Evolutionary conservation across 768 basidiomycete species (phyloP).

Genomic region (Daedalea quercina): DNA sequence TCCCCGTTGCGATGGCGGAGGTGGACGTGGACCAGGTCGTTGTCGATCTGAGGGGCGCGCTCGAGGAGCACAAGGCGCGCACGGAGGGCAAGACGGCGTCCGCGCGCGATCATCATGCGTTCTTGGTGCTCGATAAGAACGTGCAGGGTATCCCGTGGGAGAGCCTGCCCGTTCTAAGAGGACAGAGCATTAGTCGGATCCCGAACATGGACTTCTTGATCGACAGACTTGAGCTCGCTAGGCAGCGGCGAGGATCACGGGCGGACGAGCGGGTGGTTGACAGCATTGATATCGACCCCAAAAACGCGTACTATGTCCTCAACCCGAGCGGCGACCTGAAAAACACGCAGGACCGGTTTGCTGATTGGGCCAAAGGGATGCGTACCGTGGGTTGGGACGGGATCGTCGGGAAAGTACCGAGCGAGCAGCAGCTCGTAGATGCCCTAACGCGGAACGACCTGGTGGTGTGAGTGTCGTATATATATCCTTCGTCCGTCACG

Average conservation of each 20-base stretch:
- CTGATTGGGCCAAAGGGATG: conserved; percentile 73
- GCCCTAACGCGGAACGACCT: conserved; percentile 73
- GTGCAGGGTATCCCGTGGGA: conserved; percentile 94
- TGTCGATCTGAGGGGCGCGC: conserved; percentile 68
- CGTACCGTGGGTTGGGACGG: conserved; percentile 77
- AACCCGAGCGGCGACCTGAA: conserved; percentile 91
- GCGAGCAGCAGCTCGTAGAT: conserved; percentile 75
- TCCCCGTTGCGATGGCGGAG: conserved; percentile 83
- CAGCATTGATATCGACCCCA: conserved; percentile 53
- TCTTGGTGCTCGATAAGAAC: conserved; percentile 86
- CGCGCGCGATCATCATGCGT: conserved; percentile 66
- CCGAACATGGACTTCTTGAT: conserved; percentile 84
- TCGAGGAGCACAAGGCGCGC: conserved; percentile 65
- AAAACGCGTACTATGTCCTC: conserved; percentile 74
- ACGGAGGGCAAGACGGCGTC: conserved; percentile 31
- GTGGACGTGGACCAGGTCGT: conserved; percentile 89
- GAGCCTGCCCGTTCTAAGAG: conserved; percentile 80
- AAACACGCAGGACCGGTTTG: conserved; percentile 78
- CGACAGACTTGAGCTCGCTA: conserved; percentile 68
- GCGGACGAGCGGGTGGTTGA: conserved; percentile 24
- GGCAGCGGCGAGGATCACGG: conserved; percentile 28
- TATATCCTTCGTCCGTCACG: neutral
- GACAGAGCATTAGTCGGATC: conserved; percentile 85
- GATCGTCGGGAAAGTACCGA: conserved; percentile 65
- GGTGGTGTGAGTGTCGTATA: conserved; percentile 64